Evolutionary conservation across 495 filamentous ascomycete genomes (phyloP).

Genomic region (Paragyromitra xinjiangensis): DNA sequence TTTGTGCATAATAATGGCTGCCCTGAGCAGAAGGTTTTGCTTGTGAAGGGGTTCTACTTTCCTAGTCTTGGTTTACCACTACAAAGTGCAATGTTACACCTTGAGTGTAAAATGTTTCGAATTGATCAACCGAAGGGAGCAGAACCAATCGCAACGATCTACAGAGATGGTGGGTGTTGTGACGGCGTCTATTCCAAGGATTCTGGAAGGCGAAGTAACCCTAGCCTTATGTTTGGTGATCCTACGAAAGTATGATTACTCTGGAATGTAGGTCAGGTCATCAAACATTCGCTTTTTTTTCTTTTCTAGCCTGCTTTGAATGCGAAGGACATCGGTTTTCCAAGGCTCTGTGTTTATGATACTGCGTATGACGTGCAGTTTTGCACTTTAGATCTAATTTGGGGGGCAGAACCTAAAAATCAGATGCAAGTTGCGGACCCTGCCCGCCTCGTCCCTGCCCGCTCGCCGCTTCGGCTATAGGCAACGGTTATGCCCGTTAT

Average conservation of each 20-base stretch:
- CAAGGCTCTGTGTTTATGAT: background rate
- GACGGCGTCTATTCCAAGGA: slow-evolving; percentile 16
- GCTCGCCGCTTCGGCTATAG: slow-evolving; percentile 25
- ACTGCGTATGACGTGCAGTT: slow-evolving; percentile 11
- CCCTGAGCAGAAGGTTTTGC: slow-evolving; percentile 5
- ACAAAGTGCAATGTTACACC: slow-evolving; percentile 14
- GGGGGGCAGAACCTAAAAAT: slow-evolving; percentile 15
- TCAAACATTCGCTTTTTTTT: slow-evolving; percentile 2
- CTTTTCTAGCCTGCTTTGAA: background rate
- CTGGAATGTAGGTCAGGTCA: background rate
- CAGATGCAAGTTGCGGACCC: slow-evolving; percentile 7
- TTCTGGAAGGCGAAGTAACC: slow-evolving; percentile 27
- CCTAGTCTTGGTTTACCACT: background rate
- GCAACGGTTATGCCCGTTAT: background rate
- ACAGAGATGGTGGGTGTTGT: background rate
- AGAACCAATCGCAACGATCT: background rate
- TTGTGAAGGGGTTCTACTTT: slow-evolving; percentile 23
- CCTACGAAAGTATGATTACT: slow-evolving; percentile 1
- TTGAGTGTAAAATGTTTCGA: slow-evolving; percentile 25
- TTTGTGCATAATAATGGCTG: slow-evolving; percentile 44
- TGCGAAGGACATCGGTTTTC: background rate
- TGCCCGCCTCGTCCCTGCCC: slow-evolving; percentile 23
- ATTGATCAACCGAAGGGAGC: slow-evolving; percentile 17
- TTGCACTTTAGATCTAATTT: slow-evolving; percentile 26
- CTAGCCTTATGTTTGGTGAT: slow-evolving; percentile 16